A percentile compares a stretch with the other conserved stretches of the same genome.
Conservation (phyloP, 768 basidiomycete genomes). For the Rhodotorula babjevae region DNA sequence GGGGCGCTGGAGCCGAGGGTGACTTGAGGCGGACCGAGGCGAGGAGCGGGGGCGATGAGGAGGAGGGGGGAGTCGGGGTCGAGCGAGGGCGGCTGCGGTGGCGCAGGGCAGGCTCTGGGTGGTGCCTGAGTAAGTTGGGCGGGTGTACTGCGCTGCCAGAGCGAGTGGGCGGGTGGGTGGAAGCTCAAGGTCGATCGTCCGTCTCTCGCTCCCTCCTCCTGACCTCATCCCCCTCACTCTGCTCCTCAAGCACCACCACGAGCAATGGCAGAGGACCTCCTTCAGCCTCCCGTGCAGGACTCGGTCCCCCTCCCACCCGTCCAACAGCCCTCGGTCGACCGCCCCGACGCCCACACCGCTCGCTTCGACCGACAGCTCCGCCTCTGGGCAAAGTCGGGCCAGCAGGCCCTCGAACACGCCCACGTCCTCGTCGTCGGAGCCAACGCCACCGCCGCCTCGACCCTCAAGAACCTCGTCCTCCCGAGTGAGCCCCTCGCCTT, state of each 20-base stretch:
- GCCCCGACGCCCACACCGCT: conserved; percentile 59
- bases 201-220: not conserved
- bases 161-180: no score
- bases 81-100: no score
- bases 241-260: no score
- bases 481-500: conserved; percentile 54
- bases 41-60: no score
- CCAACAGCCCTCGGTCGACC: not conserved
- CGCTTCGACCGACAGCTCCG: conserved; percentile 92
- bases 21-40: no score
- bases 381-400: conserved; percentile 89
- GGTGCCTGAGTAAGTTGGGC: no score
- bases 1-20: no score
- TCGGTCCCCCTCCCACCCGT: conserved; percentile 1
- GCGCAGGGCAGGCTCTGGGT: no score
- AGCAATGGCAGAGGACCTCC: conserved; percentile 2
- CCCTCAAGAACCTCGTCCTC: conserved; percentile 92
- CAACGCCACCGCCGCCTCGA: conserved; percentile 76
- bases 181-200: no score
- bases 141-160: no score
- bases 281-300: conserved; percentile 23
- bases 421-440: conserved; percentile 74
- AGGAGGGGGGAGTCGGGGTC: no score
- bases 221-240: not conserved
- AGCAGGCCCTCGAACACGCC: conserved; percentile 77